Conservation (phyloP, 495 filamentous ascomycete genomes). For the Tetracladium setigerum region DNA sequence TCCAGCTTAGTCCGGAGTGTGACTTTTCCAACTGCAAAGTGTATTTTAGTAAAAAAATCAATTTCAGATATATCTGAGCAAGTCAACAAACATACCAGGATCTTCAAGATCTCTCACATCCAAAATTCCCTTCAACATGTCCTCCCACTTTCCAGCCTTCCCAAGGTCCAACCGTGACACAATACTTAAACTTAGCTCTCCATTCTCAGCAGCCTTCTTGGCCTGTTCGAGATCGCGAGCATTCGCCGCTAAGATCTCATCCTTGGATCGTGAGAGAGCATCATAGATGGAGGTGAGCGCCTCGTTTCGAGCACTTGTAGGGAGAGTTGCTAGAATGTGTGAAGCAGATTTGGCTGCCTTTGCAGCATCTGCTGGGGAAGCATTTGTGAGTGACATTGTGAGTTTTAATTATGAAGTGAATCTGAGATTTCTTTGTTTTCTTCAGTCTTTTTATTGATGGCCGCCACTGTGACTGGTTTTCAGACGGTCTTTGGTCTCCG, state of each 20-base stretch:
- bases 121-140: constrained; percentile 93
- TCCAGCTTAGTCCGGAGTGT: constrained; percentile 82
- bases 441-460: too few relatives aligned
- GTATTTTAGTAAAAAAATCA: not conserved
- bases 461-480: too few relatives aligned
- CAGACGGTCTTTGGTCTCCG: too few relatives aligned
- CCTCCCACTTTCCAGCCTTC: constrained; percentile 85
- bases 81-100: constrained; percentile 51
- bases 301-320: constrained; percentile 62
- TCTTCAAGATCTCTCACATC: constrained; percentile 83
- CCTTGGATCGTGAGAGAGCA: constrained; percentile 57
- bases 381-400: constrained; percentile 70
- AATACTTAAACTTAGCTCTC: constrained; percentile 72
- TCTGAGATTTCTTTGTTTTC: too few relatives aligned
- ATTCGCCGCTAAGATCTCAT: constrained; percentile 80
- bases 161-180: constrained; percentile 85
- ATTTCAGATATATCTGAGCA: not conserved
- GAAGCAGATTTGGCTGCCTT: constrained; percentile 63
- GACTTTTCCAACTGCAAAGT: constrained; percentile 65
- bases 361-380: constrained; percentile 57
- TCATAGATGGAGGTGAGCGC: constrained; percentile 76
- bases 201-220: constrained; percentile 59
- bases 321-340: constrained; percentile 57
- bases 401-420: not conserved
- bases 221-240: constrained; percentile 70